Conservation (phyloP, 371 early-diverging fungal genomes). For the Mucor indicus region DNA sequence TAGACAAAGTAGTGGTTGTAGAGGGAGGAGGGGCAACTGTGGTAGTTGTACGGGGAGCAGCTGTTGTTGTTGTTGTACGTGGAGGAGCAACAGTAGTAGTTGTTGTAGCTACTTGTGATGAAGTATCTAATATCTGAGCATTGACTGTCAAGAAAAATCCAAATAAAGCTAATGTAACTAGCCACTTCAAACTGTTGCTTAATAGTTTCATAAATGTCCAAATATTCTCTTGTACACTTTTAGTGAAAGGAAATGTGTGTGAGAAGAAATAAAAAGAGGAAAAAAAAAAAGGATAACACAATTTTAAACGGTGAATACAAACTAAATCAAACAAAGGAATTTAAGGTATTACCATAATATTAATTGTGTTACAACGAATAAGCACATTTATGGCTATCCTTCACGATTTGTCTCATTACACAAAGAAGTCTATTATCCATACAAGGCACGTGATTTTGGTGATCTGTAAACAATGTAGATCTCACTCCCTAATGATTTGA, state of each 20-base stretch:
- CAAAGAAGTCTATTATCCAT: no score
- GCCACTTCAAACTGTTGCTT: slow-evolving; percentile 4
- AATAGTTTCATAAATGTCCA: not conserved
- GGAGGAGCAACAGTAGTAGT: not conserved
- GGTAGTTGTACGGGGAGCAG: not conserved
- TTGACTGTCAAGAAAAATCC: not conserved
- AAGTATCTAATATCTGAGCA: slow-evolving; percentile 1
- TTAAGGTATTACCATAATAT: slow-evolving; percentile 16
- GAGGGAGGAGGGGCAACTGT: not conserved
- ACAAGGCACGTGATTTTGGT: no score
- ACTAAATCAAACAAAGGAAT: slow-evolving; percentile 1
- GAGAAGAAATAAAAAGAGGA: not conserved
- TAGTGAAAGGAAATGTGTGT: no score
- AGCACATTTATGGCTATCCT: no score
- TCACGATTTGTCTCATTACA: no score
- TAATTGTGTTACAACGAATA: slow-evolving; percentile 9
- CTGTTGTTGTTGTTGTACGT: not conserved
- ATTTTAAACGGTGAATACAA: not conserved
- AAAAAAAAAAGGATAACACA: slow-evolving; percentile 1
- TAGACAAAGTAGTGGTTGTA: slow-evolving; percentile 1
- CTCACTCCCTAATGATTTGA: no score
- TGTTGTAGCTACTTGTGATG: no score
- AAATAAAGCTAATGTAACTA: not conserved
- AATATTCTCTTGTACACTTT: not conserved
- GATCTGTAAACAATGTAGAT: no score